These are phyloP conservation scores for Podila epicladia DNA, from an alignment of 192 early-diverging fungal genomes.

Conservation along the genomic window DNA sequence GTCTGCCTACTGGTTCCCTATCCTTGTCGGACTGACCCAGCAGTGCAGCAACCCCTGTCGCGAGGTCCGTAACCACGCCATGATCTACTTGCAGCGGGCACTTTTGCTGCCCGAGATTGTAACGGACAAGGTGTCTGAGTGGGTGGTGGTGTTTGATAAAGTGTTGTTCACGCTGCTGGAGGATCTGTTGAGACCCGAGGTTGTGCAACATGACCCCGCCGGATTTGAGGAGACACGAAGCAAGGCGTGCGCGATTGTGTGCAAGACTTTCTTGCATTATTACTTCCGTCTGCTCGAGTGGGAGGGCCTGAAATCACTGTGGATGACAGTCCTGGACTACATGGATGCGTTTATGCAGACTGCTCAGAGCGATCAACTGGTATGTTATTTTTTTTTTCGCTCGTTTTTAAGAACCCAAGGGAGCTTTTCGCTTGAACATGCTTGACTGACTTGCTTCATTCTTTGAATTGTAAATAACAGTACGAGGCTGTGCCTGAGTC, in stretches of 20 bases:
- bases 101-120: slow-evolving; percentile 70
- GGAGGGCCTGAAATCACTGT: slow-evolving; percentile 68
- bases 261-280: slow-evolving; percentile 83
- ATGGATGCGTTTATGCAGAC: slow-evolving; percentile 70
- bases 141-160: slow-evolving; percentile 80
- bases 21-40: slow-evolving; percentile 76
- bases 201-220: slow-evolving; percentile 67
- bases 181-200: slow-evolving; percentile 81
- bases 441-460: background rate
- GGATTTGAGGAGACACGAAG: slow-evolving; percentile 83
- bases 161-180: slow-evolving; percentile 92
- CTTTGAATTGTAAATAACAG: slow-evolving; percentile 52
- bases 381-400: slow-evolving; percentile 15
- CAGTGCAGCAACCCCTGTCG: slow-evolving; percentile 80
- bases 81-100: slow-evolving; percentile 83
- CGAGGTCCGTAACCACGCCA: slow-evolving; percentile 84
- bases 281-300: slow-evolving; percentile 62
- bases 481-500: slow-evolving; percentile 79
- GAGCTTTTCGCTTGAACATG: too few species aligned
- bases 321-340: slow-evolving; percentile 74
- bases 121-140: slow-evolving; percentile 53
- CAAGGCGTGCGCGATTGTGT: slow-evolving; percentile 71
- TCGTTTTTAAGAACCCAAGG: too few species aligned
- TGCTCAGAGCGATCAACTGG: slow-evolving; percentile 67
- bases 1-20: slow-evolving; percentile 83